Evolutionary conservation across 2,329 filamentous ascomycete genomes (phyloP), one percentile per base, ranked within the genome.

Genomic region (Zasmidium angulare): DNA sequence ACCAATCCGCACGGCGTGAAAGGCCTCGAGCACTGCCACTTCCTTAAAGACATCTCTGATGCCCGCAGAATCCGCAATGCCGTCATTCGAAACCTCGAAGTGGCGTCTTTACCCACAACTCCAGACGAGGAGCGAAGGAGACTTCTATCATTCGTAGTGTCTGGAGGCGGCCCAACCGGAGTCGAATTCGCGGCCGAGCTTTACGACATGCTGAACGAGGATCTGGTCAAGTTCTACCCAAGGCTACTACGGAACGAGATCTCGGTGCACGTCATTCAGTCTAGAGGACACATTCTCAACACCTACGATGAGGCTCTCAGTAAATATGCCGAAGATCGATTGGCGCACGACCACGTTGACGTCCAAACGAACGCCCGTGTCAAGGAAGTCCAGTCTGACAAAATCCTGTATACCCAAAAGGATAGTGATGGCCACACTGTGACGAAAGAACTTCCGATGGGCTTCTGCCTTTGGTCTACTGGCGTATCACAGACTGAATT

Each of bases 151-250:
- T 99, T 99, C 70, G 95, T 97, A n/a, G 80, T 99, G 58, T 93
- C 91, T 71, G 95, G 95, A 55, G 95, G 95, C 68, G 95, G 95
- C 0, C 95, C 95, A 2, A 99, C 95, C 0, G 95, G 95, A 61
- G 95, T 99, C 36, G 95, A 99, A 74, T 99, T 99, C 69, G 96
- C 96, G 0, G 95, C 95, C 4, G 95, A 99, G 74, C 83, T 99
- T 6, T 98, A 90, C 74, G 95, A 99, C 75, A 87, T 99, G 75
- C 82, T 99, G 17, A 99, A 99, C 71, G 96, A 99, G 74, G 95
- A 99, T 72, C 77, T 99, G 47, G 88, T 88, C 47, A 81, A 83
- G 54, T 86, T 89, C 68, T 99, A 96, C 75, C 95, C 95, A 1
- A 88, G 87, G 63, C 86, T 99, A 26, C 78, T 99, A n/a, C 87